Conservation (phyloP, 2,329 filamentous ascomycete species). For the Pyricularia pennisetigena region DNA sequence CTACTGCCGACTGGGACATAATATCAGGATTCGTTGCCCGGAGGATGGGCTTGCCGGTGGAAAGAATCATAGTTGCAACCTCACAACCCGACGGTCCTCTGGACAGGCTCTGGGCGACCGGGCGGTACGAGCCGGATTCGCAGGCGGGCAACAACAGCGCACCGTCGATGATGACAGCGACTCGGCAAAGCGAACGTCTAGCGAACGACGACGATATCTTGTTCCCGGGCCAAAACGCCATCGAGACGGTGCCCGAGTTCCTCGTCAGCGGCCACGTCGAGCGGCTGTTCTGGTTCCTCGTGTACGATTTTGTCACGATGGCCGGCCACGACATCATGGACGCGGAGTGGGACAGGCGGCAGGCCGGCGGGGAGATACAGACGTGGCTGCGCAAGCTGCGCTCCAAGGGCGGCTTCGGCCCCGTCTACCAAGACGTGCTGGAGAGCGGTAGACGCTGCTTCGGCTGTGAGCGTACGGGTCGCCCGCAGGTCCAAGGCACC, state of each 20-base stretch:
- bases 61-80: not conserved
- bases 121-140: not conserved
- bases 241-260: not conserved
- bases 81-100: not conserved
- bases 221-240: not conserved
- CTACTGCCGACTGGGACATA: not conserved
- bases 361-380: constrained; percentile 1
- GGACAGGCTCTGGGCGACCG: not conserved
- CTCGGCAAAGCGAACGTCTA: not conserved
- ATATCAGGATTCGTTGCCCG: not conserved
- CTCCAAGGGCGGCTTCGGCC: not conserved
- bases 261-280: not conserved
- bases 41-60: not conserved
- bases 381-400: not conserved
- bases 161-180: not conserved
- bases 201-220: not conserved
- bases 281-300: constrained; percentile 1
- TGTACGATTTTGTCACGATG: constrained; percentile 1
- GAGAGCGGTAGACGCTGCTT: not conserved
- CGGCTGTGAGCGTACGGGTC: not conserved
- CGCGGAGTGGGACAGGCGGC: not conserved
- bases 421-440: not conserved
- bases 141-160: not conserved
- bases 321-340: not conserved
- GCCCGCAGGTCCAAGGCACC: not conserved